Conservation (phyloP, 345 rosid genomes). For the Citrus trifoliata region DNA sequence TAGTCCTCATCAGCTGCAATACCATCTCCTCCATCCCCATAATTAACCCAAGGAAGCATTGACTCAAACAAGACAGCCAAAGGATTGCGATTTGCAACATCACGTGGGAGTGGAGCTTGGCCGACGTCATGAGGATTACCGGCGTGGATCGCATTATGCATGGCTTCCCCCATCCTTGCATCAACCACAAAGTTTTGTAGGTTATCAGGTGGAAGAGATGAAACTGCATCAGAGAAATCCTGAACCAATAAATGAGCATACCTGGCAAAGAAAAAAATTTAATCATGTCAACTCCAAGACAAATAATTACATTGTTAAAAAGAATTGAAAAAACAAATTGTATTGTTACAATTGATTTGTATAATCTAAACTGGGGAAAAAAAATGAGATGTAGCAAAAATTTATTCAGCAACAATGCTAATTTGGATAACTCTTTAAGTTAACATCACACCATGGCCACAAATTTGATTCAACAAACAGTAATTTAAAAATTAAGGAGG, state of each 20-base stretch:
- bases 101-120: slow-evolving; percentile 36
- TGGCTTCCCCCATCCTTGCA: slow-evolving; percentile 44
- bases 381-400: not conserved
- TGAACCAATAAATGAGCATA: slow-evolving; percentile 63
- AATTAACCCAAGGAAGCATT: slow-evolving; percentile 73
- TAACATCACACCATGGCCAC: not conserved
- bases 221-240: slow-evolving; percentile 71
- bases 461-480: not conserved
- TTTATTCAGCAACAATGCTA: not conserved
- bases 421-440: not conserved
- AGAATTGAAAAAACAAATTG: not conserved
- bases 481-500: not conserved
- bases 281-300: not conserved
- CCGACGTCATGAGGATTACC: slow-evolving; percentile 35
- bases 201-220: slow-evolving; percentile 80
- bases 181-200: slow-evolving; percentile 74
- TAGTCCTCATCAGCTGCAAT: slow-evolving; percentile 28
- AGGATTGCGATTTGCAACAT: slow-evolving; percentile 54
- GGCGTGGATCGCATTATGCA: slow-evolving; percentile 30
- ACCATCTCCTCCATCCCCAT: slow-evolving; percentile 41
- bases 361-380: not conserved
- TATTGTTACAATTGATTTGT: not conserved
- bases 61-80: slow-evolving; percentile 70
- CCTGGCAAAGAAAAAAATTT: slow-evolving; percentile 26
- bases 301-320: not conserved